phyloP scores from a whole-genome alignment of 176 grass and related monocot species.

The Musa troglodytarum region DNA sequence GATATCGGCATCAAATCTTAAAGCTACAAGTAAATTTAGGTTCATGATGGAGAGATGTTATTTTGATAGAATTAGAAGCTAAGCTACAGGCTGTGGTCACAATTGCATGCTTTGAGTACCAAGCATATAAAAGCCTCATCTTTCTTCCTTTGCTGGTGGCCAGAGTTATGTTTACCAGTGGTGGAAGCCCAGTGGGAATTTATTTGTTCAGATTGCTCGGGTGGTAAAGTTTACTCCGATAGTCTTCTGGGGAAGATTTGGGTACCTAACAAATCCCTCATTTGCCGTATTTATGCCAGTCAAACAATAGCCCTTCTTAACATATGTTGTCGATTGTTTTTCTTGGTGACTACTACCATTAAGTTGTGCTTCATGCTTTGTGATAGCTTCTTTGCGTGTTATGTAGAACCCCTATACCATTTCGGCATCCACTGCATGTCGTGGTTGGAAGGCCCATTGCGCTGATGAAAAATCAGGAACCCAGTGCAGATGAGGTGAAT shows the following conservation, averaged over 20 bases:
- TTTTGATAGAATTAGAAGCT: neutral
- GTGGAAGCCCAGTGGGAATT: slow-evolving; percentile 82
- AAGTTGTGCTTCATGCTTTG: neutral
- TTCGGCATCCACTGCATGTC: slow-evolving; percentile 60
- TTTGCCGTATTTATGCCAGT: no score
- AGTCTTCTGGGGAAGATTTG: slow-evolving; percentile 78
- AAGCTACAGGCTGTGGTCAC: neutral
- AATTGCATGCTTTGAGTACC: neutral
- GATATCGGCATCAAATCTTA: neutral
- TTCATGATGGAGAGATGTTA: neutral
- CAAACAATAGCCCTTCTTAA: no score
- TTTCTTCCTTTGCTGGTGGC: neutral
- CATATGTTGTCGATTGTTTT: neutral
- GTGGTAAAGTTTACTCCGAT: slow-evolving; percentile 89
- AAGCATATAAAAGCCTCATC: neutral
- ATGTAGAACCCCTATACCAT: slow-evolving; percentile 77
- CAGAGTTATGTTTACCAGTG: slow-evolving; percentile 78
- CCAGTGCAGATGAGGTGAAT: slow-evolving; percentile 68
- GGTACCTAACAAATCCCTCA: slow-evolving; percentile 26
- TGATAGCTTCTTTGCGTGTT: neutral
- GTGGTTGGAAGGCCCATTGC: slow-evolving; percentile 70
- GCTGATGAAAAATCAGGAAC: slow-evolving; percentile 53
- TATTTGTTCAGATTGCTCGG: slow-evolving; percentile 77
- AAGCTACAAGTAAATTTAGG: no score
- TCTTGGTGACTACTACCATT: neutral